Evolutionary conservation across 768 basidiomycete genomes (phyloP).

Genomic region (Artomyces pyxidatus): DNA sequence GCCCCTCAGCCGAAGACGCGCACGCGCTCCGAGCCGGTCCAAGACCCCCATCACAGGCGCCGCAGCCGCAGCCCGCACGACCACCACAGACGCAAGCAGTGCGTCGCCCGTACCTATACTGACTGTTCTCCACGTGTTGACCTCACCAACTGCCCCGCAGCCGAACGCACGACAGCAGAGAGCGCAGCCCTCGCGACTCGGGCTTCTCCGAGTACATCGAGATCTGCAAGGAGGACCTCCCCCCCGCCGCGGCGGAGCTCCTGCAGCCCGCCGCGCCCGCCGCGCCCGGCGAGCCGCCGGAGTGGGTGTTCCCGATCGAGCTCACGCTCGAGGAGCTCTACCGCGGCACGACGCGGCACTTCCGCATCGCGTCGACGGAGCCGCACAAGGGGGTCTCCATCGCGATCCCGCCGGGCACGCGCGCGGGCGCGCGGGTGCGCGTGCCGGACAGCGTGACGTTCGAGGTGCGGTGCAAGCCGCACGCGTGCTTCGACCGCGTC

Average conservation of each 20-base stretch:
- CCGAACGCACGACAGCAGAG: neutral
- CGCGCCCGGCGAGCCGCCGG: neutral
- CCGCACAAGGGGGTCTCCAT: neutral
- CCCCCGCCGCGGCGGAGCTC: neutral
- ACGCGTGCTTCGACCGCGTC: neutral
- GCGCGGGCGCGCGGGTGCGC: neutral
- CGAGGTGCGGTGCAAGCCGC: neutral
- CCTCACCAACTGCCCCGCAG: neutral
- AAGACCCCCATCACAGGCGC: neutral
- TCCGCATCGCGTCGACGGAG: slow-evolving; percentile 1
- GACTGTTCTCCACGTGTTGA: neutral
- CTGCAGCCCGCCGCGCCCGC: neutral
- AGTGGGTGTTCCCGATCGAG: slow-evolving; percentile 5
- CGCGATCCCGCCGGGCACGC: neutral
- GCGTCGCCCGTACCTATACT: too few relatives aligned
- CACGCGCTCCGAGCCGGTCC: neutral
- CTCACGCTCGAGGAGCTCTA: slow-evolving; percentile 3
- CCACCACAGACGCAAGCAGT: neutral
- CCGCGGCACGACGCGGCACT: slow-evolving; percentile 1
- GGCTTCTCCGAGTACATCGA: slow-evolving; percentile 1
- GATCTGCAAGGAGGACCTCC: neutral
- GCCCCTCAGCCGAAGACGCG: neutral
- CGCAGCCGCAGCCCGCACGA: neutral
- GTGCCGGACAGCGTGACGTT: neutral
- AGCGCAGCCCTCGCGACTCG: neutral